Conservation (phyloP, 768 basidiomycete species). For the Kwoniella sp. region DNA sequence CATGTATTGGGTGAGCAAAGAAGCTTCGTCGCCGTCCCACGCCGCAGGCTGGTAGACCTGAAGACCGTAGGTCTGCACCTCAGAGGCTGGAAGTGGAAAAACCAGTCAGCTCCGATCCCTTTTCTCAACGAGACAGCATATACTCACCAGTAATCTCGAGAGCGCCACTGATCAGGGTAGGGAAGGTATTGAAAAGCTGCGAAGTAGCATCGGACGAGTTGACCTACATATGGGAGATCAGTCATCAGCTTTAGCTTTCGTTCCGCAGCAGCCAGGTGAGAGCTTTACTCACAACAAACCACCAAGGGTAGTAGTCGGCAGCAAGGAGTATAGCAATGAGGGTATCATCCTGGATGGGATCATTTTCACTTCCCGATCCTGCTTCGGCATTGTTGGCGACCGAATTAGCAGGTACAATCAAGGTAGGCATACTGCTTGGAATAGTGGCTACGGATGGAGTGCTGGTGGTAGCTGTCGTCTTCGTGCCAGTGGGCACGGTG, state of each 20-base stretch:
- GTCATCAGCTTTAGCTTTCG: neutral
- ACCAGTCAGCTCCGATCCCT: slow-evolving; percentile 41
- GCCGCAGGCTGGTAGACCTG: slow-evolving; percentile 69
- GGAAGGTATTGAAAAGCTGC: slow-evolving; percentile 77
- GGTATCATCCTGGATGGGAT: slow-evolving; percentile 42
- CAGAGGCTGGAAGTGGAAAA: slow-evolving; percentile 30
- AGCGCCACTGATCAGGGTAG: slow-evolving; percentile 61
- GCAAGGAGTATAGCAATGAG: slow-evolving; percentile 51
- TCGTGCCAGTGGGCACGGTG: slow-evolving; percentile 13
- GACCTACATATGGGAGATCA: slow-evolving; percentile 55
- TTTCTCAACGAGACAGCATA: slow-evolving; percentile 54
- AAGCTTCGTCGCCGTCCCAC: slow-evolving; percentile 62
- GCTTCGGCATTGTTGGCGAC: slow-evolving; percentile 43
- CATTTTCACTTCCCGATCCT: slow-evolving; percentile 31
- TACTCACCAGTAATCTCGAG: slow-evolving; percentile 59
- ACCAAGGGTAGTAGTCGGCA: slow-evolving; percentile 51
- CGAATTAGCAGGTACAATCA: slow-evolving; percentile 54
- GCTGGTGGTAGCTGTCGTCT: slow-evolving; percentile 19
- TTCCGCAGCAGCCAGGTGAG: neutral
- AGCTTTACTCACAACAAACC: slow-evolving; percentile 36
- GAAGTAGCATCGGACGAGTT: slow-evolving; percentile 63
- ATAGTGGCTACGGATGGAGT: slow-evolving; percentile 51
- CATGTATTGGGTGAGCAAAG: slow-evolving; percentile 71
- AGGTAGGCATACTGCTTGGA: slow-evolving; percentile 51
- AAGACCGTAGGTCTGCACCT: slow-evolving; percentile 65